Conservation (phyloP, 1,139 yeast genomes). For the Geotrichum cucujoidarum region DNA sequence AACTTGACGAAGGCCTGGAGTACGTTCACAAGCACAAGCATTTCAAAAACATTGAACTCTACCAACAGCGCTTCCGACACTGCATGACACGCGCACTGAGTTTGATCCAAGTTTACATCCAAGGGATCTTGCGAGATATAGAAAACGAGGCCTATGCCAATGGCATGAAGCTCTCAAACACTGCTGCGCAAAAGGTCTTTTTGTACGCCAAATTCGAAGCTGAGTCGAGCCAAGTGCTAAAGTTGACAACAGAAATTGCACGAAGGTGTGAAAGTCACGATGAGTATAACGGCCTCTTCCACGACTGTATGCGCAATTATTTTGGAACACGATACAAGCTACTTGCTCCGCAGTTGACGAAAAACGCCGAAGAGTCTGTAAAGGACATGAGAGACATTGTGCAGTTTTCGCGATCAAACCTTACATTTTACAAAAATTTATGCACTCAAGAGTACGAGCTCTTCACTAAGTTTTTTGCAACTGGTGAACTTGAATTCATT, state of each 20-base stretch:
- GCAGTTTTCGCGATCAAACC: constrained; percentile 28
- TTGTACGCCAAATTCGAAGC: constrained; percentile 58
- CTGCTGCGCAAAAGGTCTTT: constrained; percentile 49
- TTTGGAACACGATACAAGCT: constrained; percentile 52
- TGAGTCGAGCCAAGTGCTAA: constrained; percentile 42
- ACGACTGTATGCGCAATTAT: constrained; percentile 62
- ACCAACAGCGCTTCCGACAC: constrained; percentile 70
- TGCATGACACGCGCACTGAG: constrained; percentile 82
- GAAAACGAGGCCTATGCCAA: constrained; percentile 42
- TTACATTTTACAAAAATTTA: constrained; percentile 46
- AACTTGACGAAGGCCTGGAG: constrained; percentile 55
- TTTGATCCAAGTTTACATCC: constrained; percentile 63
- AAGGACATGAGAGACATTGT: constrained; percentile 28
- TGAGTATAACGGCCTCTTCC: constrained; percentile 62
- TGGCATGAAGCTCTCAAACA: constrained; percentile 32
- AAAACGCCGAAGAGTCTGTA: constrained; percentile 26
- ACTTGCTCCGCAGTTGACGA: constrained; percentile 43
- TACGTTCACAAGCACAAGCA: constrained; percentile 47
- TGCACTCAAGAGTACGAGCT: constrained; percentile 58
- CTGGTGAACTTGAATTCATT: constrained; percentile 37
- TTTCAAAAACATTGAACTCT: constrained; percentile 66
- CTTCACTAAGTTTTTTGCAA: constrained; percentile 51
- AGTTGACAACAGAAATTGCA: constrained; percentile 49
- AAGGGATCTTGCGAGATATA: constrained; percentile 48
- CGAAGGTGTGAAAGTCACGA: constrained; percentile 45